Base-by-base conservation (phyloP, 2,329 filamentous ascomycete genomes). In the Colletotrichum sp. region DNA sequence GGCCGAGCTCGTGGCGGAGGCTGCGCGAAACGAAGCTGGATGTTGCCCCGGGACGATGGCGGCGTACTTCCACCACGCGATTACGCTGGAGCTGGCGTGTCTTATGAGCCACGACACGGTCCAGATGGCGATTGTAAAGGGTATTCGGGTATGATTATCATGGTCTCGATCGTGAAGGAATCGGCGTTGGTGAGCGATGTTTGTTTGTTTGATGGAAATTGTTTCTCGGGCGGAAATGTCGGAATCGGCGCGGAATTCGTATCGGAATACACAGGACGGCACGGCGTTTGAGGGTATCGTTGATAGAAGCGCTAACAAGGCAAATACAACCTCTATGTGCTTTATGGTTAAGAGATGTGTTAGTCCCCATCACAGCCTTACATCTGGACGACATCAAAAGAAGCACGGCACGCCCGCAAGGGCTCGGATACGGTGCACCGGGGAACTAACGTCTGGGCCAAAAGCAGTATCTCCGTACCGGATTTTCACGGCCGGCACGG, bases 71-170 rank as follows among this genome's bases (percentile, higher is more conserved):
- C 73, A 75, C 43, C 73, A 73, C 28, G 73, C 73, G 0, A 73
- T 75, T 4, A 75, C 73, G 43, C 48, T 75, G 22, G 73, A 75
- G 48, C 70, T 75, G 73, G 73, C 73, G 5, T 75, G 73, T 27
- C 25, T 75, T 28, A 75, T 75, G 73, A 73, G 70, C 62, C 72
- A 75, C 48, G 73, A 75, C 56, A 18, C 64, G 22, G 34, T 73
- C 15, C 73, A 75, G 48, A 64, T 73, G 70, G 73, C 73, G 8
- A 75, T 75, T 4, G 73, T 75, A 3, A 75, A 73, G 70, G 73
- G 73, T 7, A 28, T 65, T 5, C 66, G 73, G 36, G 48, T 75
- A 32, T 75, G 64, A 75, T 5, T 18, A 13, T 39, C 5, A 2
- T 12, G 22, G 8, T 13, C 6, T 64, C 25, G 55, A 6, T 55